Evolutionary conservation across 2,329 filamentous ascomycete species (phyloP).

Genomic region (Rhynchosporium agropyri): DNA sequence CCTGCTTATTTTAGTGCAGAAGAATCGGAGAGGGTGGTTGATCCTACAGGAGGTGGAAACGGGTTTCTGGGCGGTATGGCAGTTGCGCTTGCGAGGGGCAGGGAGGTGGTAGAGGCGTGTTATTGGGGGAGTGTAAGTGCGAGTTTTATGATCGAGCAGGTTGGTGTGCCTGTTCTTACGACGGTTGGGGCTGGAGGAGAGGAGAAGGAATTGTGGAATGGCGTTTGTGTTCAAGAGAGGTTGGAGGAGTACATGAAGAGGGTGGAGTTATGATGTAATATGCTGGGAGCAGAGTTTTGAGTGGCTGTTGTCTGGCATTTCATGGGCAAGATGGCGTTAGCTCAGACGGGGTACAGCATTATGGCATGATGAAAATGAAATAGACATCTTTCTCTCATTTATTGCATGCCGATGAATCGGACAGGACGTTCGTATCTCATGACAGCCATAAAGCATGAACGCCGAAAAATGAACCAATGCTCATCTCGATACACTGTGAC

Average conservation of each 20-base stretch:
- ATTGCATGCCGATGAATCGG: neutral
- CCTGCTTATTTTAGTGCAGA: constrained; percentile 67
- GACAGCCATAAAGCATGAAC: constrained; percentile 16
- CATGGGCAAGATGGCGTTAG: neutral
- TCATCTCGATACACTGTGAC: constrained; percentile 11
- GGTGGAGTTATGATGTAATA: constrained; percentile 3
- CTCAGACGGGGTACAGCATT: constrained; percentile 10
- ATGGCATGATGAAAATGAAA: constrained; percentile 7
- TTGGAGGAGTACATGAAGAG: constrained; percentile 50
- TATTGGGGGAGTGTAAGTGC: constrained; percentile 81
- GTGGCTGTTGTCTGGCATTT: neutral
- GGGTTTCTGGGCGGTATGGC: constrained; percentile 72
- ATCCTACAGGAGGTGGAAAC: constrained; percentile 94
- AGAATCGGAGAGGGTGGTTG: constrained; percentile 62
- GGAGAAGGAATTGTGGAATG: constrained; percentile 63
- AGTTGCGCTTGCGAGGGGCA: constrained; percentile 61
- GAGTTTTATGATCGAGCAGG: constrained; percentile 92
- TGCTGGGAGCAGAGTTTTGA: no score
- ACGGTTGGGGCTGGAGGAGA: neutral
- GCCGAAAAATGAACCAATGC: constrained; percentile 5
- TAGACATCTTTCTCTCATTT: constrained; percentile 17
- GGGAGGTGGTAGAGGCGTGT: constrained; percentile 68
- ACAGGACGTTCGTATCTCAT: constrained; percentile 18
- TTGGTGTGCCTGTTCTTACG: constrained; percentile 74
- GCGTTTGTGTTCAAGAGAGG: constrained; percentile 54